These are phyloP conservation scores for Trichoderma brevicompactum DNA, from an alignment of 2,329 filamentous ascomycete species.

Conservation along the genomic window DNA sequence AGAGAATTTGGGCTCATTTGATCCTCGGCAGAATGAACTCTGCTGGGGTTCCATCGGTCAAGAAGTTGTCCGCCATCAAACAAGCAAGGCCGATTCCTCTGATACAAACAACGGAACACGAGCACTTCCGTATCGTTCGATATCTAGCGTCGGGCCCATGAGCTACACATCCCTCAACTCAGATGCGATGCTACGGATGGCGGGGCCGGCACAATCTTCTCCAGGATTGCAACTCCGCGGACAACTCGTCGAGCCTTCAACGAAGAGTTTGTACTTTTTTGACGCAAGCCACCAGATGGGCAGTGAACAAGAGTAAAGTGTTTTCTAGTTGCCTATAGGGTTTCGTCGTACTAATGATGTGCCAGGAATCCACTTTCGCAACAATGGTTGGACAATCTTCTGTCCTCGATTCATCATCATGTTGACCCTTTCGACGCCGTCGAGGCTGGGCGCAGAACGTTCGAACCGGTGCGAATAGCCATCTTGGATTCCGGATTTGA, in stretches of 20 bases:
- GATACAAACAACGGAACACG: neutral
- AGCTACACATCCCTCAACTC: neutral
- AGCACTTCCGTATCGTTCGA: neutral
- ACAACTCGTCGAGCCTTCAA: neutral
- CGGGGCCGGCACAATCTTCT: neutral
- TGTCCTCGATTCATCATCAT: neutral
- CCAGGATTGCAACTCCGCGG: neutral
- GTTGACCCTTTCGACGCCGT: slow-evolving; percentile 8
- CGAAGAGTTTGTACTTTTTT: slow-evolving; percentile 11
- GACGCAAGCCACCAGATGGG: slow-evolving; percentile 6
- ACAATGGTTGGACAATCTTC: slow-evolving; percentile 10
- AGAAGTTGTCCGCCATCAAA: slow-evolving; percentile 11
- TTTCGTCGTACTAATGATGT: neutral
- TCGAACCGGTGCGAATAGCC: slow-evolving; percentile 12
- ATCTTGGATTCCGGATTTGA: slow-evolving; percentile 16
- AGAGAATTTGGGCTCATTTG: slow-evolving; percentile 3
- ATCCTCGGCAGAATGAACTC: slow-evolving; percentile 13
- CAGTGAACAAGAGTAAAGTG: neutral
- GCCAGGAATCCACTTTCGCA: slow-evolving; percentile 1
- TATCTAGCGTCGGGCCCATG: neutral
- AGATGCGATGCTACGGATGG: neutral
- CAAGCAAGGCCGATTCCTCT: neutral
- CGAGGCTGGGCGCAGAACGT: neutral
- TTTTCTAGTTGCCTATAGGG: neutral
- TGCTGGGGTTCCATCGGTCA: slow-evolving; percentile 17